A percentile compares a stretch with the other conserved stretches of the same genome.
Evolutionary conservation across 2,329 filamentous ascomycete genomes (phyloP).

Genomic region (Plectosphaerella plurivora): DNA sequence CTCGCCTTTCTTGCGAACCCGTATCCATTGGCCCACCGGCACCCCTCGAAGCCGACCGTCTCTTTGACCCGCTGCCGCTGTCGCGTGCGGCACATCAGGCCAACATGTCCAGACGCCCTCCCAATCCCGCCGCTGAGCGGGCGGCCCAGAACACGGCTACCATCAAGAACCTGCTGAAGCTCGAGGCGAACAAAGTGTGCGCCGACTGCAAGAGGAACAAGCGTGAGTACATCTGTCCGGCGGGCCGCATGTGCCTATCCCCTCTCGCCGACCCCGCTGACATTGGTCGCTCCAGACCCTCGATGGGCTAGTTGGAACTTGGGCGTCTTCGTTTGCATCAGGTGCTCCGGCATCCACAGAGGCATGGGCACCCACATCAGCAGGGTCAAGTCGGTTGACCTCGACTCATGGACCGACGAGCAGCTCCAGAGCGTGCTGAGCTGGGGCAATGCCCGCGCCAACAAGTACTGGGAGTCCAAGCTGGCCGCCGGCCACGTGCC

Average conservation of each 20-base stretch:
- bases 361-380: slow-evolving; percentile 99
- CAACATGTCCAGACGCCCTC: slow-evolving; percentile 72
- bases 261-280: slow-evolving; percentile 1
- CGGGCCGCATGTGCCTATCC: neutral
- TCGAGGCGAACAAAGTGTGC: slow-evolving; percentile 94
- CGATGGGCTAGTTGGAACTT: slow-evolving; percentile 99
- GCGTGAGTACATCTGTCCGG: slow-evolving; percentile 54
- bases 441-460: slow-evolving; percentile 95
- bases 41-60: no score
- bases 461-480: slow-evolving; percentile 99
- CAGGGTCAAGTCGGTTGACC: slow-evolving; percentile 94
- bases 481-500: slow-evolving; percentile 85
- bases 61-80: neutral
- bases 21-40: no score
- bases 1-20: neutral
- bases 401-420: slow-evolving; percentile 98
- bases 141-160: slow-evolving; percentile 90
- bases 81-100: slow-evolving; percentile 2
- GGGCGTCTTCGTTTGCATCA: slow-evolving; percentile 95
- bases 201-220: slow-evolving; percentile 99
- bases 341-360: slow-evolving; percentile 96
- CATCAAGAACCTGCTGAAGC: slow-evolving; percentile 90
- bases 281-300: slow-evolving; percentile 58
- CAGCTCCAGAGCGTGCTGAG: slow-evolving; percentile 88
- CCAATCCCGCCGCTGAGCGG: slow-evolving; percentile 77